Base-by-base conservation (phyloP, 1,284 basidiomycete species). In the Sanghuangporus baumii region DNA sequence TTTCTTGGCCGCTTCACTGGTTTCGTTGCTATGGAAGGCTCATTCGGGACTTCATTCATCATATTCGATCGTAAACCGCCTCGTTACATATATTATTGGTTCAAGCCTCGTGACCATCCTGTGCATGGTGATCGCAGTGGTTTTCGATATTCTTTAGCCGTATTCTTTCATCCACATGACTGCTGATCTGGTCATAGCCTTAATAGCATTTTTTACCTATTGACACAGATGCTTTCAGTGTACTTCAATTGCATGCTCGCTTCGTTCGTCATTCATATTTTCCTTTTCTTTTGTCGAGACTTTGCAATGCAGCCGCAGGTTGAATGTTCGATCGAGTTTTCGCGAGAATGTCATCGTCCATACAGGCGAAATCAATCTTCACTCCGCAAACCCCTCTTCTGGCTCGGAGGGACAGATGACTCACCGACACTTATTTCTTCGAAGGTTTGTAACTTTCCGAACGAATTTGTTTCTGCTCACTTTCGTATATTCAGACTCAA, bases 31-130 rank as follows among this genome's bases (percentile, higher is more conserved):
- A 4, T 31, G 59, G 9, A 37, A 37, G 5, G 36, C n/a, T 3
- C 26, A 48, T 9, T 55, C 57, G 1, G 63, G 63, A 3, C 56
- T 62, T 40, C 31, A 47, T 36, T n/a, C 18, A 37, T 58, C 62
- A 2, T 37, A 66, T n/a, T 50, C 54, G n/a, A 50, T 64, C 41
- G 37, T 66, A n/a, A 60, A 64, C 26, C 43, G 56, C 11, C 43
- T 66, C 23, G 57, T 66, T 20, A 38, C 40, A n/a, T 62, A 64
- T 48, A 23, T 51, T 16, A 37, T 66, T 60, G 43, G 69, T 51
- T 14, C 61, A 12, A 69, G 70, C 47, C 57, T 55, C 56, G 67
- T 69, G 3, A 65, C 59, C 9, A 23, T 26, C 18, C 18, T 60
- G 6, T 60, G 50, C 16, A 37, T 52, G 11, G 9, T 64, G 1